Conservation (phyloP, 148 eudicot genomes). For the Rhododendron henanense region DNA sequence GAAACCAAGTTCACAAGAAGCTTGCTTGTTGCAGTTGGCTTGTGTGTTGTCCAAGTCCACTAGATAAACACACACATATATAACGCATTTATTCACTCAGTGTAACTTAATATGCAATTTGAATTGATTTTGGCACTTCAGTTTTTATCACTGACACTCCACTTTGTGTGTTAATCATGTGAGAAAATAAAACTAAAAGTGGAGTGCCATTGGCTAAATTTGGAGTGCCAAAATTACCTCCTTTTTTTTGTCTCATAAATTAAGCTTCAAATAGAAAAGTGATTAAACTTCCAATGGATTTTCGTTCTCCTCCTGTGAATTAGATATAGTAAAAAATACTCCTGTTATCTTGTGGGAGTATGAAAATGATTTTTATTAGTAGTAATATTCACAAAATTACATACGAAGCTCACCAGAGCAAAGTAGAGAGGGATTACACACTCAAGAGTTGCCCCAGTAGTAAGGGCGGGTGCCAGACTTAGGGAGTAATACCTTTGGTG, state of each 20-base stretch:
- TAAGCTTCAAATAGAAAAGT: neutral
- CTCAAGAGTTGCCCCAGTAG: too few species aligned
- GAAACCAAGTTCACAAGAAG: slow-evolving; percentile 5
- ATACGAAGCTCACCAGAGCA: neutral
- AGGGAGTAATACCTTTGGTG: too few species aligned
- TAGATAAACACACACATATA: neutral
- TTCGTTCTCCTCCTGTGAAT: too few species aligned
- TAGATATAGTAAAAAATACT: too few species aligned
- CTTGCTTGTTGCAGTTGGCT: slow-evolving; percentile 1
- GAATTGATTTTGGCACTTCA: too few species aligned
- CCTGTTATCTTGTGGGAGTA: neutral
- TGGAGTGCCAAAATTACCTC: too few species aligned
- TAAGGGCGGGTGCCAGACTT: too few species aligned
- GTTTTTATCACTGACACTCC: too few species aligned
- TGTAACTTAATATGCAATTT: neutral
- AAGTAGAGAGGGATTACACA: too few species aligned
- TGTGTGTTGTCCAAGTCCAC: neutral
- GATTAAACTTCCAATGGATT: neutral
- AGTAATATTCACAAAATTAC: neutral
- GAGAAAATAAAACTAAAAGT: too few species aligned
- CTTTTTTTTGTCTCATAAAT: neutral
- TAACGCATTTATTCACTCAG: neutral
- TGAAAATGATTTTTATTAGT: neutral
- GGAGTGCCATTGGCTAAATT: too few species aligned
- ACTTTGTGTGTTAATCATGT: too few species aligned